A percentile compares a stretch with the other conserved stretches of the same genome.
Evolutionary conservation across 2,329 filamentous ascomycete species (phyloP).

Genomic region (Penicillium sp.): DNA sequence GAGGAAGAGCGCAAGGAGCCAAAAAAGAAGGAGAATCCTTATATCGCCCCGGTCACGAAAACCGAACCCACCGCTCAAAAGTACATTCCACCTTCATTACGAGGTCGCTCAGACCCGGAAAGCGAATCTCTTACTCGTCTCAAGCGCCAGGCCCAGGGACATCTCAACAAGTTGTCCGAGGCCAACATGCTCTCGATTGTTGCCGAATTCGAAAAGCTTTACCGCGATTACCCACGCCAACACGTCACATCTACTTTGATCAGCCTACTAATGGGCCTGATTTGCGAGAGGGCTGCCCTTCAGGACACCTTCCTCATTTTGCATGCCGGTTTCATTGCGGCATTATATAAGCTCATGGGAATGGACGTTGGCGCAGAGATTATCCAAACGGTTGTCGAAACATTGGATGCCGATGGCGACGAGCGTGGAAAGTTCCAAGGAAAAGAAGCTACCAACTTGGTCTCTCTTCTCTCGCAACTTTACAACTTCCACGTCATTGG

Average conservation of each 20-base stretch:
- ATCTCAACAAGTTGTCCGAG: slow-evolving; percentile 90
- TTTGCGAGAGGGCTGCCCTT: slow-evolving; percentile 74
- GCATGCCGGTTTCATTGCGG: slow-evolving; percentile 83
- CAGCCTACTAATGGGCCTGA: slow-evolving; percentile 73
- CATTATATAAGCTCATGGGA: slow-evolving; percentile 82
- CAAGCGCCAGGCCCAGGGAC: slow-evolving; percentile 77
- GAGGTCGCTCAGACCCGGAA: slow-evolving; percentile 63
- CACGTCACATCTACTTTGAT: slow-evolving; percentile 80
- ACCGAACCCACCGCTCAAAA: slow-evolving; percentile 56
- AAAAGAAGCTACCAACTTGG: slow-evolving; percentile 72
- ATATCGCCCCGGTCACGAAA: slow-evolving; percentile 66
- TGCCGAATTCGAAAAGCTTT: slow-evolving; percentile 77
- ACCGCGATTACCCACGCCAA: slow-evolving; percentile 80
- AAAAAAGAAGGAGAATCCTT: slow-evolving; percentile 76
- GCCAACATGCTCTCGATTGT: slow-evolving; percentile 84
- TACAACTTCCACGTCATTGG: slow-evolving; percentile 91
- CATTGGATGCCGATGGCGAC: slow-evolving; percentile 68
- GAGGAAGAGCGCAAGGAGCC: slow-evolving; percentile 43
- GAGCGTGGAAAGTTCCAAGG: slow-evolving; percentile 40
- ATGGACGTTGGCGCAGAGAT: slow-evolving; percentile 87
- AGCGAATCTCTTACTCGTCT: slow-evolving; percentile 68
- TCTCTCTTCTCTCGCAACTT: slow-evolving; percentile 79
- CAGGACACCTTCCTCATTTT: slow-evolving; percentile 89
- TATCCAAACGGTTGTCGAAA: slow-evolving; percentile 72
- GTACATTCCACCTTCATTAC: slow-evolving; percentile 86